Evolutionary conservation across 192 early-diverging fungal species (phyloP).

Genomic region (Coemansia sp.): DNA sequence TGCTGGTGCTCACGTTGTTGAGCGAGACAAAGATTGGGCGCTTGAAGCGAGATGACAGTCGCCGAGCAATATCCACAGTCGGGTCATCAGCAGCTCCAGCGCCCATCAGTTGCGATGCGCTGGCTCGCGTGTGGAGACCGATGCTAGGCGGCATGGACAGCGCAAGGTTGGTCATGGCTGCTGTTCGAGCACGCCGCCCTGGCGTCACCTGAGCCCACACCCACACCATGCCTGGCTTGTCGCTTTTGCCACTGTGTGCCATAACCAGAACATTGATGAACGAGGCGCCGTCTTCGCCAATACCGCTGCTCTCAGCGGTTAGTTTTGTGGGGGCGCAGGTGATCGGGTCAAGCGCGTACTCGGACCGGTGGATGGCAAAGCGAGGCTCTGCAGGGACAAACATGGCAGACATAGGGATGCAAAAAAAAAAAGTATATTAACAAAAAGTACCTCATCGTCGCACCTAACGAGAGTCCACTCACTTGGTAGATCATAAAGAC

Average conservation of each 20-base stretch:
- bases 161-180: conserved; percentile 36
- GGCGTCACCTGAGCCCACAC: conserved; percentile 47
- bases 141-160: conserved; percentile 40
- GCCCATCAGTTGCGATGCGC: conserved; percentile 39
- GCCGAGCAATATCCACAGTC: conserved; percentile 33
- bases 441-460: not conserved
- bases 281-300: conserved; percentile 25
- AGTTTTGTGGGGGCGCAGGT: conserved; percentile 19
- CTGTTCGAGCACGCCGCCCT: not conserved
- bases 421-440: not conserved
- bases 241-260: conserved; percentile 17
- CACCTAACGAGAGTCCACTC: not conserved
- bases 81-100: conserved; percentile 33
- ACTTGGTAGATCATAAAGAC: not conserved
- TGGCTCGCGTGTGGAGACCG: conserved; percentile 16
- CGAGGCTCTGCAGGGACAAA: conserved; percentile 35
- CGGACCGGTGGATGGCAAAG: conserved; percentile 31
- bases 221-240: conserved; percentile 37
- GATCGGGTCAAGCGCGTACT: conserved; percentile 36
- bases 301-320: not conserved
- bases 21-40: conserved; percentile 47
- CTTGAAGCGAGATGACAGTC: conserved; percentile 39
- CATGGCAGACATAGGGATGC: not conserved
- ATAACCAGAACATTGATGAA: conserved; percentile 40
- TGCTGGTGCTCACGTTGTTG: conserved; percentile 18